A percentile compares a stretch with the other conserved stretches of the same genome.
Evolutionary conservation across 2,329 filamentous ascomycete genomes (phyloP).

Genomic region (Fusarium sp.): DNA sequence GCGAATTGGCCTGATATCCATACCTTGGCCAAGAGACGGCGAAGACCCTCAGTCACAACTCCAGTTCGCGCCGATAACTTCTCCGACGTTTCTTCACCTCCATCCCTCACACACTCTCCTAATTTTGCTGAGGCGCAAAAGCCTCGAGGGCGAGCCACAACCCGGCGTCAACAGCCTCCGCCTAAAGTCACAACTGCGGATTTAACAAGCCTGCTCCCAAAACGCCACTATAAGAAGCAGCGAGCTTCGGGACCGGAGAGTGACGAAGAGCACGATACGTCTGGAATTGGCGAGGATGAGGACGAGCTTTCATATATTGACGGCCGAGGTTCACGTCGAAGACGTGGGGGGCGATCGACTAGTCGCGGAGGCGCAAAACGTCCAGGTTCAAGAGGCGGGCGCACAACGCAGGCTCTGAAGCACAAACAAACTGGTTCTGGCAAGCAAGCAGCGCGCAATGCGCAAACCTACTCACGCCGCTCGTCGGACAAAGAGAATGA

Average conservation of each 20-base stretch:
- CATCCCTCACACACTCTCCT: constrained; percentile 74
- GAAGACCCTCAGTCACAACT: constrained; percentile 52
- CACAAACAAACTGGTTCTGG: constrained; percentile 39
- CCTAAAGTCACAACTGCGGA: constrained; percentile 65
- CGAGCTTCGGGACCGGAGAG: constrained; percentile 55
- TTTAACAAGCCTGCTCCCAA: constrained; percentile 64
- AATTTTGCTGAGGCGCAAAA: constrained; percentile 57
- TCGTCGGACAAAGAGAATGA: constrained; percentile 70
- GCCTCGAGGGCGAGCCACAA: constrained; percentile 47
- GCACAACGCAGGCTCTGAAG: constrained; percentile 41
- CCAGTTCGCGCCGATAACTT: constrained; percentile 54
- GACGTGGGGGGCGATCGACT: constrained; percentile 48
- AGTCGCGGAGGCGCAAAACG: constrained; percentile 46
- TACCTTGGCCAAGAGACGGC: constrained; percentile 60
- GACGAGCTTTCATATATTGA: constrained; percentile 66
- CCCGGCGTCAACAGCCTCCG: constrained; percentile 52
- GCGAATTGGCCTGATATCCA: constrained; percentile 66
- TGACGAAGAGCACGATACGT: constrained; percentile 61
- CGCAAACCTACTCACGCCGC: constrained; percentile 63
- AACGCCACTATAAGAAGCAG: constrained; percentile 58
- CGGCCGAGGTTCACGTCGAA: constrained; percentile 51
- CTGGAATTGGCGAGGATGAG: constrained; percentile 62
- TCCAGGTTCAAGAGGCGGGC: constrained; percentile 45
- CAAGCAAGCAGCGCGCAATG: constrained; percentile 43
- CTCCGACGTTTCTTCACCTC: constrained; percentile 71